A percentile compares a stretch with the other conserved stretches of the same genome.
Evolutionary conservation across 768 basidiomycete genomes (phyloP).

Genomic region (Serendipita sp.): DNA sequence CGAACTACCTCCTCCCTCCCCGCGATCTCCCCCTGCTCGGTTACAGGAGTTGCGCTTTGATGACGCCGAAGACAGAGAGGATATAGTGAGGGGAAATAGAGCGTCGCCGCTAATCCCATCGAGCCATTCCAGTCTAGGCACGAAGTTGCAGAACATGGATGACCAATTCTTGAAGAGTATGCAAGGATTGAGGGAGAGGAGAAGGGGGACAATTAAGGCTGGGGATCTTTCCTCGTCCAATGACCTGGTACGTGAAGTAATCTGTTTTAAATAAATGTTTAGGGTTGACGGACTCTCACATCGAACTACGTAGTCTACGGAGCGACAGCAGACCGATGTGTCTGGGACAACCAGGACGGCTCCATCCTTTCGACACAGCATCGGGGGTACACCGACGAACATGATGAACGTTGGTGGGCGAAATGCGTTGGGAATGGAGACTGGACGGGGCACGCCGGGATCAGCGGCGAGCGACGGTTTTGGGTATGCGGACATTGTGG

Average conservation of each 20-base stretch:
- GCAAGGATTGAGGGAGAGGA: neutral
- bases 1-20: neutral
- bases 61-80: neutral
- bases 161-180: neutral
- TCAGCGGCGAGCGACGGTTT: neutral
- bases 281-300: no score
- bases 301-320: no score
- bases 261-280: no score
- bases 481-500: neutral
- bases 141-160: neutral
- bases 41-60: neutral
- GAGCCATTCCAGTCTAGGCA: neutral
- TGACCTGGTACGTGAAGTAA: neutral
- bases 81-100: neutral
- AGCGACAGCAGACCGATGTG: no score
- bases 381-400: neutral
- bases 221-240: neutral
- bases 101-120: neutral
- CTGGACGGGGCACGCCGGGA: neutral
- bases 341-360: no score
- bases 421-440: neutral
- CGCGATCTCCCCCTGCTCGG: neutral
- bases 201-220: neutral
- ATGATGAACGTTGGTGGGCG: neutral
- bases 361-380: no score